Conservation (phyloP, 2,329 filamentous ascomycete species). For the Trichophyton rubrum region DNA sequence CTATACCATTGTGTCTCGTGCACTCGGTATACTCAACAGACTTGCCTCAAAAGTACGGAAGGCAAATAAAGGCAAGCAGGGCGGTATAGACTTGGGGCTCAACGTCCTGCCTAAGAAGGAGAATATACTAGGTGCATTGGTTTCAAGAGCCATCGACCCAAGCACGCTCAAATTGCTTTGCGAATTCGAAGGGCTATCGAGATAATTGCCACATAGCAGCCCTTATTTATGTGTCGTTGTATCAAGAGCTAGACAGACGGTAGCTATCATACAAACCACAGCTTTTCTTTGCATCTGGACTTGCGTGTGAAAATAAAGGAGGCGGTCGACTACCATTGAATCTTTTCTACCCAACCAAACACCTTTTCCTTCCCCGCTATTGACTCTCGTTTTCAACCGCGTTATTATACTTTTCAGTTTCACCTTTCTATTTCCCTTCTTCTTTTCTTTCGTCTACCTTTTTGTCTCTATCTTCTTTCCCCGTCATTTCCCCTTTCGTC, state of each 20-base stretch:
- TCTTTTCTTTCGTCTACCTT: not conserved
- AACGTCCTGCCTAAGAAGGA: constrained; percentile 55
- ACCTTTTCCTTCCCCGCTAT: not conserved
- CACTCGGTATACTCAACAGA: constrained; percentile 54
- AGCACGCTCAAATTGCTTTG: constrained; percentile 55
- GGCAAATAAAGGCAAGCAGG: constrained; percentile 36
- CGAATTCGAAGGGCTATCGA: constrained; percentile 47
- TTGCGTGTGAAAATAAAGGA: not conserved
- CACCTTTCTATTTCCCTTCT: not conserved
- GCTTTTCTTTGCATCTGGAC: not conserved
- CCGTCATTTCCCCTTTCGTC: not conserved
- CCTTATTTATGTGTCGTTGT: constrained; percentile 8
- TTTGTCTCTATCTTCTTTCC: not conserved
- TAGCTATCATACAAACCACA: not conserved
- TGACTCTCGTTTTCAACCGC: not conserved
- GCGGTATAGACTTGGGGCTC: constrained; percentile 41
- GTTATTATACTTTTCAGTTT: constrained; percentile 6
- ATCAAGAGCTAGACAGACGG: not conserved
- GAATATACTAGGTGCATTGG: constrained; percentile 53
- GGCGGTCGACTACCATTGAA: not conserved
- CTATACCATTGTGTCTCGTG: constrained; percentile 50
- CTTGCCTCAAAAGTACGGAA: constrained; percentile 53
- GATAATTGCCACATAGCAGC: constrained; percentile 16
- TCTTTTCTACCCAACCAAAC: not conserved
- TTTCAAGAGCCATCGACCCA: constrained; percentile 53